These are phyloP conservation scores for Sonneratia caseolaris DNA, from an alignment of 345 rosid species.

Conservation along the genomic window DNA sequence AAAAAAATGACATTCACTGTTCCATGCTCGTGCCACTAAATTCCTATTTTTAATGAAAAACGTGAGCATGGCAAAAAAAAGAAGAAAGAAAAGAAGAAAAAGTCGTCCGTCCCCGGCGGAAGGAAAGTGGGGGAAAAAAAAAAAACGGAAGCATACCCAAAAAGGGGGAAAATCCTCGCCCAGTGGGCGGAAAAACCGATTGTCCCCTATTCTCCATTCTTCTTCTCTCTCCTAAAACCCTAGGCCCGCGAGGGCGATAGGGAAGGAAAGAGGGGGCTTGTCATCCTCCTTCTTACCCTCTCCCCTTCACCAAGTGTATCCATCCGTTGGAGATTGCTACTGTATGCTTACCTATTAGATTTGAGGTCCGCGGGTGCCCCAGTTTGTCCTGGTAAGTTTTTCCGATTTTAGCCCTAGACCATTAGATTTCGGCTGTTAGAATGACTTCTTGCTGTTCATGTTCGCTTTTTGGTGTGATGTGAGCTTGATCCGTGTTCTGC, in stretches of 20 bases:
- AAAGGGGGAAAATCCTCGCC: not conserved
- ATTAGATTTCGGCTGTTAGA: not conserved
- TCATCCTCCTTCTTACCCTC: conserved; percentile 9
- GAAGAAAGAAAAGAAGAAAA: not conserved
- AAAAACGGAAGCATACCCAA: not conserved
- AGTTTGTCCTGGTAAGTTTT: conserved; percentile 9
- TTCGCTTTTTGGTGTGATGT: not conserved
- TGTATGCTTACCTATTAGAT: not conserved
- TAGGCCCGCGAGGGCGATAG: not conserved
- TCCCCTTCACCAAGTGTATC: not conserved
- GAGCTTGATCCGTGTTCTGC: not conserved
- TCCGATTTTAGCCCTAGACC: not conserved
- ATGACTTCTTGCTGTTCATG: not conserved
- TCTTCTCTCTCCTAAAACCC: not conserved
- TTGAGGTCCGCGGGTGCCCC: not conserved
- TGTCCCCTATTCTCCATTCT: not conserved
- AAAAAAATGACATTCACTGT: no score
- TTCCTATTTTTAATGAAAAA: no score
- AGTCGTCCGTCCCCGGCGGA: not conserved
- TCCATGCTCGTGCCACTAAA: no score
- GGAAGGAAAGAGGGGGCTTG: conserved; percentile 10
- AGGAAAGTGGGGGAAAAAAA: not conserved
- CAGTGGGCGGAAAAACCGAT: not conserved
- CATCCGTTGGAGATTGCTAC: not conserved
- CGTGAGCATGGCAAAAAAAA: not conserved